These are phyloP conservation scores for Phytophthora hybrid DNA, from an alignment of 352 stramenopile species.

Conservation along the genomic window DNA sequence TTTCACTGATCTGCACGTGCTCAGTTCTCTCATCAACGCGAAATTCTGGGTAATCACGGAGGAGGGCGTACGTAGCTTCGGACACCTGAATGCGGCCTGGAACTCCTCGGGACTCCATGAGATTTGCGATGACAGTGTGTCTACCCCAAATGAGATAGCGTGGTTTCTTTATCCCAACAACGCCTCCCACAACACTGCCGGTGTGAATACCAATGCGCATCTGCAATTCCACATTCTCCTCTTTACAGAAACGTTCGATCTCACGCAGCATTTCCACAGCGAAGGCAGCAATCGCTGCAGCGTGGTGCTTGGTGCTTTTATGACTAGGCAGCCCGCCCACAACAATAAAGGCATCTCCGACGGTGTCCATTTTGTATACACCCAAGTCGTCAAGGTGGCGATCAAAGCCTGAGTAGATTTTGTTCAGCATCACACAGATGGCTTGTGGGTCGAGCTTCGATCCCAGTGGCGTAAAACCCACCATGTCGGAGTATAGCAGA, in stretches of 20 bases:
- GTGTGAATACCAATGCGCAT: constrained; percentile 91
- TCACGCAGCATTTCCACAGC: constrained; percentile 89
- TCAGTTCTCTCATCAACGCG: constrained; percentile 53
- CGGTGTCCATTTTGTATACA: constrained; percentile 91
- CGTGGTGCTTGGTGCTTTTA: constrained; percentile 78
- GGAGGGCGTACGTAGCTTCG: constrained; percentile 63
- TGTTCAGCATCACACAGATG: constrained; percentile 85
- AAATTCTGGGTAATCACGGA: constrained; percentile 65
- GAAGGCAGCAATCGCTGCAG: constrained; percentile 78
- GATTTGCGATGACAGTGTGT: constrained; percentile 81
- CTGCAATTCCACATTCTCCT: constrained; percentile 73
- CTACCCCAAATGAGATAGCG: constrained; percentile 89
- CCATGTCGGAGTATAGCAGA: constrained; percentile 89
- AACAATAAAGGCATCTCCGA: constrained; percentile 89
- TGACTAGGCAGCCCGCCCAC: constrained; percentile 75
- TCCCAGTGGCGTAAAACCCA: constrained; percentile 82
- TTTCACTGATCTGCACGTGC: constrained; percentile 66
- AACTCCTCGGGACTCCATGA: constrained; percentile 77
- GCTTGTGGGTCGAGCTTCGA: constrained; percentile 65
- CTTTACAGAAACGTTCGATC: constrained; percentile 76
- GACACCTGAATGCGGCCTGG: constrained; percentile 71
- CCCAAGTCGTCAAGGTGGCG: constrained; percentile 80
- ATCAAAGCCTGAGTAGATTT: constrained; percentile 86
- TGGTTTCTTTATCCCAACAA: constrained; percentile 87
- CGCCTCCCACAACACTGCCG: constrained; percentile 80